phyloP scores from a whole-genome alignment of 1,284 basidiomycete species.

The Ustilago curta region DNA sequence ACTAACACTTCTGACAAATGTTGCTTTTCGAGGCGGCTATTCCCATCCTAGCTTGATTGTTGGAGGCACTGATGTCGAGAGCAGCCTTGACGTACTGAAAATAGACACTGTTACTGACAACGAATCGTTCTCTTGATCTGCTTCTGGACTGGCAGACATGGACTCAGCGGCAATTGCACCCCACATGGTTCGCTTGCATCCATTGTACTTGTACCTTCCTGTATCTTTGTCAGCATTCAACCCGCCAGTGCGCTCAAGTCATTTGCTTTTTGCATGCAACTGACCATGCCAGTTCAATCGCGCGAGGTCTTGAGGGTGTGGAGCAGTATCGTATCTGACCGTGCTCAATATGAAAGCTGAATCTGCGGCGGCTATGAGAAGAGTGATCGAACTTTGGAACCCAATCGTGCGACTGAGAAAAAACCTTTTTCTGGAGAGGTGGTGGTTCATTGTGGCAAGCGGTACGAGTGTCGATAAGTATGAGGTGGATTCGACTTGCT shows the following conservation, averaged over 20 bases:
- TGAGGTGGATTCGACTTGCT: neutral
- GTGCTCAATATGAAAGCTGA: neutral
- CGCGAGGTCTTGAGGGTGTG: too few species aligned
- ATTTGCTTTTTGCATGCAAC: neutral
- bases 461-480: neutral
- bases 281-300: too few species aligned
- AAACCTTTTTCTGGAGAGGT: neutral
- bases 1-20: constrained; percentile 53
- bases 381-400: neutral
- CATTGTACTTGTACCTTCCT: constrained; percentile 2
- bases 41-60: too few species aligned
- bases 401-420: neutral
- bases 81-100: neutral
- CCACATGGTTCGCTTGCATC: neutral
- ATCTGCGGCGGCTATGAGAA: neutral
- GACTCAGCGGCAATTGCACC: neutral
- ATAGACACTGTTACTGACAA: neutral
- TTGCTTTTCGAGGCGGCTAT: neutral
- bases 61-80: constrained; percentile 4
- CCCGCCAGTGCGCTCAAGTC: neutral
- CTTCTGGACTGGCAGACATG: neutral
- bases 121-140: neutral
- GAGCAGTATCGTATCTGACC: too few species aligned
- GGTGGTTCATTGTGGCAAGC: neutral
- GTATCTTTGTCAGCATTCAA: neutral